Evolutionary conservation across 768 basidiomycete species (phyloP), one percentile per base, ranked within the genome.

Genomic region (Hortiboletus flavorubellus): DNA sequence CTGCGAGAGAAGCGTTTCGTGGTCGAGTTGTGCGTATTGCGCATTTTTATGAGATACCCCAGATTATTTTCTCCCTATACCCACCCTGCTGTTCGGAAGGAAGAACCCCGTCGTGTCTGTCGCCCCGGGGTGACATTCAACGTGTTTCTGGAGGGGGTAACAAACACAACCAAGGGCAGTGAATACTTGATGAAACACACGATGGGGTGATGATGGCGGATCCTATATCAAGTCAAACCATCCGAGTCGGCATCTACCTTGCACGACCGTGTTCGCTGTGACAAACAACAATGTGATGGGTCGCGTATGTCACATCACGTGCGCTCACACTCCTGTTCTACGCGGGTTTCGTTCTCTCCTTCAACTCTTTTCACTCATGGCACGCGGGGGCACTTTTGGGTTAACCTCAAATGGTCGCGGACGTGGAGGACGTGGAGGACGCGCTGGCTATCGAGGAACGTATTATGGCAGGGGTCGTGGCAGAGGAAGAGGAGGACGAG

Each of bases 381-480:
- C 78, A 48, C 75, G 80, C 64, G 83, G 84, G 46, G 60, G 56
- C 47, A 74, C 73, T 23, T 86, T 86, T 68, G 85, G 84, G 12
- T 74, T 84, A 29, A 73, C 82, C 10, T 81, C 82, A 30, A 69
- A 72, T 50, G 75, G 80, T 51, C 62, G 64, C 30, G 65, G 67
- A 11, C 71, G 69, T 23, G 75, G 78, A 30, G 73, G 78, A 49
- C 73, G 76, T 16, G 75, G 75, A 21, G 70, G 73, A 68, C 74
- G 83, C 18, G 45, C 54, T 11, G 46, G 66, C 1, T 68, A 61
- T 51, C 58, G 76, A 46, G 68, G 70, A 10, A 60, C 66, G 1
- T 64, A 64, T 18, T 77, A 72, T 53, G 72, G 85, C 48, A 79
- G 82, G 15, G 75, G 85, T 34, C 79, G 79, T 33, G 73, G 75